Percentiles rank a stretch among this genome's conserved stretches.
phyloP scores from a whole-genome alignment of 2,329 filamentous ascomycete species.

The Byssothecium circinans region DNA sequence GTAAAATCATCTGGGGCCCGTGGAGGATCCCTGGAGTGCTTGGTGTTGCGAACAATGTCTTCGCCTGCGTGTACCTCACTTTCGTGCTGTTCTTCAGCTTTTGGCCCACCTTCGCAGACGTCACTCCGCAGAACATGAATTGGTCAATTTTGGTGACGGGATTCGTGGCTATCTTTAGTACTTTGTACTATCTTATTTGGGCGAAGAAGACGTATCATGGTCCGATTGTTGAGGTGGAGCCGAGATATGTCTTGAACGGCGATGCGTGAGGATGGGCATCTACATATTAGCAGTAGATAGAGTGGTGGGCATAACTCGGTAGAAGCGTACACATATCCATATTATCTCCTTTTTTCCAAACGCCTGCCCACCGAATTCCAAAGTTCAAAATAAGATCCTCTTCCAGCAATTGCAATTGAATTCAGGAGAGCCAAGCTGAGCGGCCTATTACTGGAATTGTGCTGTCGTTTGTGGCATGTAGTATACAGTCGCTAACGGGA shows the following conservation, averaged over 20 bases:
- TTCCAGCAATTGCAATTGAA: too few relatives aligned
- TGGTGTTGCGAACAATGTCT: conserved; percentile 26
- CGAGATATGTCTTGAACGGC: neutral
- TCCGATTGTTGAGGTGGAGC: conserved; percentile 26
- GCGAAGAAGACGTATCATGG: conserved; percentile 29
- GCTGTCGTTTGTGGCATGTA: too few relatives aligned
- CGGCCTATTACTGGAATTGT: too few relatives aligned
- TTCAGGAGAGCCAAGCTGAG: too few relatives aligned
- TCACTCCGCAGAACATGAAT: conserved; percentile 29
- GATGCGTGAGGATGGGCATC: too few relatives aligned
- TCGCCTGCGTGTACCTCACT: conserved; percentile 23
- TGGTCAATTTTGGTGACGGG: conserved; percentile 30
- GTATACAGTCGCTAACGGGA: too few relatives aligned
- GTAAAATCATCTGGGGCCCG: conserved; percentile 24
- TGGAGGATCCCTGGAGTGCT: conserved; percentile 22
- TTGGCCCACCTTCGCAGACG: conserved; percentile 22
- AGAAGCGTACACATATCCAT: too few relatives aligned
- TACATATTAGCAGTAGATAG: too few relatives aligned
- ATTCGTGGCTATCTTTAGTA: conserved; percentile 17
- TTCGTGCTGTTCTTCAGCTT: conserved; percentile 36
- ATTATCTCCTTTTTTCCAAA: too few relatives aligned
- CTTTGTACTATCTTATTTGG: conserved; percentile 27
- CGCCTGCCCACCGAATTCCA: too few relatives aligned
- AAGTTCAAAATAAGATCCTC: too few relatives aligned
- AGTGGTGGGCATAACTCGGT: too few relatives aligned